These are phyloP conservation scores for Phaeotremella skinneri DNA, from an alignment of 768 basidiomycete genomes.

Conservation along the genomic window DNA sequence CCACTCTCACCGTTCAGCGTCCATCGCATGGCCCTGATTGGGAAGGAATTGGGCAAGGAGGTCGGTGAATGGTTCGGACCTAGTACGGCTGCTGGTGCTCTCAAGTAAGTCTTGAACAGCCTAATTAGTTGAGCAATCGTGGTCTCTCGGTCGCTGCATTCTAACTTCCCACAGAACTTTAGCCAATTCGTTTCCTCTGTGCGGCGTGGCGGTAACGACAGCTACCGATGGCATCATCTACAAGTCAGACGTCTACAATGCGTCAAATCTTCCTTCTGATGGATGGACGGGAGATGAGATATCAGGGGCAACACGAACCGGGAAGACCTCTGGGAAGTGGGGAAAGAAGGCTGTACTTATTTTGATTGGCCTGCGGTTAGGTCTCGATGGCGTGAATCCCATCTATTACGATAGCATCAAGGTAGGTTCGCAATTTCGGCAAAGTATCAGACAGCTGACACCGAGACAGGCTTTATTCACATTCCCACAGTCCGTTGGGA, in stretches of 20 bases:
- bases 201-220: constrained; percentile 74
- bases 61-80: constrained; percentile 99
- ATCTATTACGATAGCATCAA: constrained; percentile 86
- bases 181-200: constrained; percentile 73
- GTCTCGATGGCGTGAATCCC: constrained; percentile 89
- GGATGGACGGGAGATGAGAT: constrained; percentile 22
- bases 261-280: constrained; percentile 55
- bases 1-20: constrained; percentile 87
- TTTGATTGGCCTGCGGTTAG: constrained; percentile 79
- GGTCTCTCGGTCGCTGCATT: not conserved
- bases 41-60: constrained; percentile 90
- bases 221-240: constrained; percentile 80
- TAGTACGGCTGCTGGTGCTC: constrained; percentile 92
- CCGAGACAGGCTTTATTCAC: constrained; percentile 70
- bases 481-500: constrained; percentile 92
- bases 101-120: constrained; percentile 62
- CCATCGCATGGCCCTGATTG: constrained; percentile 91
- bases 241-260: constrained; percentile 79
- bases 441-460: not conserved
- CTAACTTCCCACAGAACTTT: constrained; percentile 60
- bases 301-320: not conserved
- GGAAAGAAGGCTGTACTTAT: constrained; percentile 81
- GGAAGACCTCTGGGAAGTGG: constrained; percentile 57
- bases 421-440: constrained; percentile 52
- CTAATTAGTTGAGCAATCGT: not conserved